Base-by-base conservation (phyloP, 352 stramenopile genomes). In the Phytophthora tentaculata region DNA sequence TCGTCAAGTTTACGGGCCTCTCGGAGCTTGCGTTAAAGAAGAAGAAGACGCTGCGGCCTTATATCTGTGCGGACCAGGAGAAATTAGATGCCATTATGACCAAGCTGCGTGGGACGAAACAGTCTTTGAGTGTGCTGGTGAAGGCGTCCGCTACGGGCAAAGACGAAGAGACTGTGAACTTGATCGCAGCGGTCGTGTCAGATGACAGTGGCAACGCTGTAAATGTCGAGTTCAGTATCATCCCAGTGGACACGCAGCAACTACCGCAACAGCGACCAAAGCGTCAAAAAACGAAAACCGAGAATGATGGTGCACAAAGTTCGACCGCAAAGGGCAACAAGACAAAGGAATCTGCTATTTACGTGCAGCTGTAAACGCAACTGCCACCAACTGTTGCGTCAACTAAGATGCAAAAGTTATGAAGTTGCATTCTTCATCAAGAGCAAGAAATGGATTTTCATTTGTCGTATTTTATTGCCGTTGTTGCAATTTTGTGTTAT, bases 161-260 rank as follows among this genome's bases (percentile, higher is more conserved):
- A 14, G 64, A 71, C 22, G 32, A 29, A 52, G 39, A 29, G 16
- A 3, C 64, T 6, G 58, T 84, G 55, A 81, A 64, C n/a, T 57
- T 89, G 13, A 67, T 89, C 43, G 81, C 71, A 9, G 81, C 81
- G 1, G 66, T 69, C 6, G 56, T 86, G 47, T 73, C 69, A 43
- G 77, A 86, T 53, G 77, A 86, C 22, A 69, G 64, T 24, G 69
- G 75, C 56, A 77, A 89, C 61, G 56, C 71, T 8, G 67, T 32
- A 29, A 76, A 81, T 59, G 64, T 89, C 41, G 81, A 89, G 76
- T 83, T 86, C 51, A 84, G 75, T 43, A n/a, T 89, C 19, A 77
- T 89, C 35, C 76, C 80, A 0, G 32, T 77, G 28, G 70, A 74
- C n/a, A 13, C 58, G 35, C 39, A 16, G n/a, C 44, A 61, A 17